Evolutionary conservation across 2,329 filamentous ascomycete genomes (phyloP), one percentile per base, ranked within the genome.

Genomic region (Westerdykella aurantiaca): DNA sequence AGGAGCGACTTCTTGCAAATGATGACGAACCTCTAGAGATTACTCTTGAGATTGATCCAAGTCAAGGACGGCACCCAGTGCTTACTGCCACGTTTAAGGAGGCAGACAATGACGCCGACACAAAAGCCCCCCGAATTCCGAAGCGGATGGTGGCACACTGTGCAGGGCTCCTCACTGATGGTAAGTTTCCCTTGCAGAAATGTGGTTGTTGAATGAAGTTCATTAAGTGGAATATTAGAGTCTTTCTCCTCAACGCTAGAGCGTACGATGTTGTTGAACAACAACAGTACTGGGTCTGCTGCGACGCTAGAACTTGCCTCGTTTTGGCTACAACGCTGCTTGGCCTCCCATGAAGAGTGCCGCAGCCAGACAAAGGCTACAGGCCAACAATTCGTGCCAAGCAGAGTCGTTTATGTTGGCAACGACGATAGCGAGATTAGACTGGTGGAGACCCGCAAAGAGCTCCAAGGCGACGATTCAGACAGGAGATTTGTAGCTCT

Each of bases 361-460:
- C 45, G 45, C 25, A 23, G n/a, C 6, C 18, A 21, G 18, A 17
- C 21, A 17, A n/a, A 25, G 11, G 14, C 18, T 10, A 34, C 44
- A n/a, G n/a, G n/a, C 9, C 7, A 14, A 14, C n/a, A 3, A 35
- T 55, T 50, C 22, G 29, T 58, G 13, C 55, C 55, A 0, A 57
- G 53, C 5, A 39, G 56, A 31, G 41, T 58, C 0, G 18, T 58
- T 6, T 53, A 57, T 37, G 49, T 58, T 18, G 45, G 43, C 21
- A n/a, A 22, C 3, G 4, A n/a, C 11, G 34, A 47, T 21, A 37
- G 42, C 10, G 13, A 33, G 1, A 33, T 50, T 14, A 45, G 45
- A 12, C 46, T 56, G 7, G 41, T 56, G 17, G 48, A 51, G 40
- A 50, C 34, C 18, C 33, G 39, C 23, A 29, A 43, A 7, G 41